Conservation (phyloP, 2,329 filamentous ascomycete species). For the Cladosporium velox region DNA sequence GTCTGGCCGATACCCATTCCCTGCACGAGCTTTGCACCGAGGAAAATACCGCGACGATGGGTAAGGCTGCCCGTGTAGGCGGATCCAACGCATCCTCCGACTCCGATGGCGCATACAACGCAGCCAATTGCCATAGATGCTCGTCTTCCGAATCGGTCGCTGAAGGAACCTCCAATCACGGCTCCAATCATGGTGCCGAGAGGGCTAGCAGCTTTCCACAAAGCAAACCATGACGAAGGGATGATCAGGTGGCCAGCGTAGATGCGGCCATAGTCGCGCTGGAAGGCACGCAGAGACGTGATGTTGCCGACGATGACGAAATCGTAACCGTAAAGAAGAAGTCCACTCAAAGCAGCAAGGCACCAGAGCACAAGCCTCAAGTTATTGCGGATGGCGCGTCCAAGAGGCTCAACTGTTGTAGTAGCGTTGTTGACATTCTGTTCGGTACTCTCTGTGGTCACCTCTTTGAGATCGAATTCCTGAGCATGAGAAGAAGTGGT, state of each 20-base stretch:
- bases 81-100: slow-evolving; percentile 12
- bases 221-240: slow-evolving; percentile 16
- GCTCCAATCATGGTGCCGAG: slow-evolving; percentile 19
- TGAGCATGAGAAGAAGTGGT: not conserved
- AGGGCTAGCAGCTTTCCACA: slow-evolving; percentile 18
- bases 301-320: slow-evolving; percentile 21
- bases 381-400: not conserved
- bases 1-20: slow-evolving; percentile 50
- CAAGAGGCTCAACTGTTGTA: not conserved
- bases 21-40: slow-evolving; percentile 50
- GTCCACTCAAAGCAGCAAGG: not conserved
- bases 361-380: not conserved
- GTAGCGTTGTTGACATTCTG: not conserved
- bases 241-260: slow-evolving; percentile 18
- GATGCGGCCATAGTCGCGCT: not conserved
- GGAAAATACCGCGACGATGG: slow-evolving; percentile 16
- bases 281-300: slow-evolving; percentile 19
- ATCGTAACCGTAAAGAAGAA: slow-evolving; percentile 22
- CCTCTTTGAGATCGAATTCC: not conserved
- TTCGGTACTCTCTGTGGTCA: not conserved
- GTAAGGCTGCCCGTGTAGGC: not conserved
- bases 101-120: slow-evolving; percentile 8
- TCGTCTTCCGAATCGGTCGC: slow-evolving; percentile 15
- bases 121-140: slow-evolving; percentile 10
- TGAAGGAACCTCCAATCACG: slow-evolving; percentile 11